Base-by-base conservation (phyloP, 441 rosid species). In the Bocquillonia castaneifolia region DNA sequence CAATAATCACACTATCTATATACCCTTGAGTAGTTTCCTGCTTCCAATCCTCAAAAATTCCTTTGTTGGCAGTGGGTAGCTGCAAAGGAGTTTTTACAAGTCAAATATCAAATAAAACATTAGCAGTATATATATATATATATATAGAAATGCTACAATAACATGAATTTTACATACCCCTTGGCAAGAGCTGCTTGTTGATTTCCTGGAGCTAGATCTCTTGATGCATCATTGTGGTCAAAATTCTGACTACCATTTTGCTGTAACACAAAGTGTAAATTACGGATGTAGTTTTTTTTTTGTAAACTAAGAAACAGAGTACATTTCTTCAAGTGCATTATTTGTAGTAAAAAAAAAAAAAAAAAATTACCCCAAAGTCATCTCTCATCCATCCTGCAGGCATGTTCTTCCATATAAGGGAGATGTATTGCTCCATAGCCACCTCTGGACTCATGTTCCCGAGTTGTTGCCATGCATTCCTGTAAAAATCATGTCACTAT, bases 381-480 rank as follows among this genome's bases (percentile, higher is more conserved):
- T 65, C 68, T 70, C 60, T 73, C 59, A 55, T 69, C 76, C 78
- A 76, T 48, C 54, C 75, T 39, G n/a, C n/a, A n/a, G 85, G 84
- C 64, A 76, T 55, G 72, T 45, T 78, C 28, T 55, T 67, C 10
- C 84, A 75, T 14, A 86, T 75, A 71, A 80, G 66, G 56, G 56
- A 59, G 36, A 83, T 74, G 59, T 86, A 86, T 63, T 73, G 77
- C 76, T 82, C 81, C 90, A 86, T 86, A 25, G 90, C 88, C 29
- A 40, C 68, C 68, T 86, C 88, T 18, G 77, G 86, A 55, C 68
- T 74, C 78, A 80, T 82, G 72, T 79, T 65, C 65, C 85, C 84
- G 17, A 80, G 82, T 64, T 67, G 68, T 60, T 70, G 78, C 88
- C 88, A 83, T 23, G 86, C 84, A 68, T 81, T 80, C 86, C 86